A percentile compares a stretch with the other conserved stretches of the same genome.
Evolutionary conservation across 2,329 filamentous ascomycete genomes (phyloP).

Genomic region (Aureobasidium sp.): DNA sequence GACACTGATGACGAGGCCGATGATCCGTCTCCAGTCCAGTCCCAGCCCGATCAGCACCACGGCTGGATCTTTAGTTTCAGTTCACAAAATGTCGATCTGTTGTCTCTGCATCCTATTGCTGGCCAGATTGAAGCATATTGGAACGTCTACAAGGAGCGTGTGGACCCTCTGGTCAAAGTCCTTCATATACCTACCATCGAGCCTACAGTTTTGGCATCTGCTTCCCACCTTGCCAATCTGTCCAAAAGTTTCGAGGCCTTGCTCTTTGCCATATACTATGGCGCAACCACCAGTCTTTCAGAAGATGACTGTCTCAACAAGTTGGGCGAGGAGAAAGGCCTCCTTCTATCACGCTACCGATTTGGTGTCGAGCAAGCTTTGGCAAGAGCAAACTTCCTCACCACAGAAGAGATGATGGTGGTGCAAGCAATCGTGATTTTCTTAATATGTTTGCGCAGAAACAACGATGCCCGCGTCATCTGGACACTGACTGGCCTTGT

Average conservation of each 20-base stretch:
- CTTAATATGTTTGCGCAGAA: constrained; percentile 49
- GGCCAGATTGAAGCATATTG: constrained; percentile 62
- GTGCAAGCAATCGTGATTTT: constrained; percentile 58
- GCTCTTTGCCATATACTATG: constrained; percentile 57
- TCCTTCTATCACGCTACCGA: constrained; percentile 49
- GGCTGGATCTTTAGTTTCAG: constrained; percentile 67
- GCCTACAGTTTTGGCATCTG: constrained; percentile 53
- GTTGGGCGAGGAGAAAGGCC: constrained; percentile 47
- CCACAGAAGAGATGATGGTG: constrained; percentile 54
- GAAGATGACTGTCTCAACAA: constrained; percentile 40
- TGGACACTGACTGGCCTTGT: constrained; percentile 55
- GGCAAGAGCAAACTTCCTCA: constrained; percentile 55
- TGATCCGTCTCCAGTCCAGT: constrained; percentile 35
- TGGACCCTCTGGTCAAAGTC: constrained; percentile 66
- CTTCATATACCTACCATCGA: constrained; percentile 63
- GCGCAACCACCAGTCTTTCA: constrained; percentile 47
- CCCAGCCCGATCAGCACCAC: constrained; percentile 51
- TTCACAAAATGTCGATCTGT: constrained; percentile 61
- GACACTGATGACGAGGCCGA: constrained; percentile 56
- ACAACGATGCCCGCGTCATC: constrained; percentile 43
- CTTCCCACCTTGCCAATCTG: constrained; percentile 53
- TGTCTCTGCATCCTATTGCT: constrained; percentile 57
- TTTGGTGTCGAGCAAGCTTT: constrained; percentile 59
- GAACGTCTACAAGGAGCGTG: constrained; percentile 65
- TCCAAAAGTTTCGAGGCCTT: constrained; percentile 52